Conservation (phyloP, 2,329 filamentous ascomycete genomes). For the Neonectria punicea region DNA sequence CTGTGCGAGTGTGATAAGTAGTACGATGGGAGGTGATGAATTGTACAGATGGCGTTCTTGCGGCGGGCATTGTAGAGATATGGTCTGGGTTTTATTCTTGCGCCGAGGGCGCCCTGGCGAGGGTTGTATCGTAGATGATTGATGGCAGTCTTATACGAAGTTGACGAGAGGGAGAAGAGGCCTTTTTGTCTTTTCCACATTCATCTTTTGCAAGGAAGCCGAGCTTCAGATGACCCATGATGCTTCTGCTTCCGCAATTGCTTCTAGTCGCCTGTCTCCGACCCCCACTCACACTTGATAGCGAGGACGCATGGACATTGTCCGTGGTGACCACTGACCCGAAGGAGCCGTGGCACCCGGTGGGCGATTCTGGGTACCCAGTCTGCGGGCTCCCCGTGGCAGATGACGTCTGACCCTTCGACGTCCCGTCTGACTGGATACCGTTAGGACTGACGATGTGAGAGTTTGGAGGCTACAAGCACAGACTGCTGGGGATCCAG, state of each 20-base stretch:
- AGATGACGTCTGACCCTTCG: slow-evolving; percentile 31
- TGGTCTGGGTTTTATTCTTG: slow-evolving; percentile 18
- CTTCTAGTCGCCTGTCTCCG: slow-evolving; percentile 14
- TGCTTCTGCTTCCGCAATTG: slow-evolving; percentile 8
- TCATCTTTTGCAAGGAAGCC: neutral
- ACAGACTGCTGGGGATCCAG: slow-evolving; percentile 23
- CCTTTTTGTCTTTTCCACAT: neutral
- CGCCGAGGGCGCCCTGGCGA: slow-evolving; percentile 12
- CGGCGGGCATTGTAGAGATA: slow-evolving; percentile 33
- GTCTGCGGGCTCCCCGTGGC: neutral
- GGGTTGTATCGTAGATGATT: slow-evolving; percentile 35
- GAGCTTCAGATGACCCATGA: neutral
- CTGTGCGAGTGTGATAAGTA: neutral
- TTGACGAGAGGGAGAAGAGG: slow-evolving; percentile 12
- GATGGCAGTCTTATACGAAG: slow-evolving; percentile 27
- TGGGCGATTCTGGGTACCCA: slow-evolving; percentile 1
- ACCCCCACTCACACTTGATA: slow-evolving; percentile 32
- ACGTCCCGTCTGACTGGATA: slow-evolving; percentile 9
- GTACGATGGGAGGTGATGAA: neutral
- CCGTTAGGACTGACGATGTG: neutral
- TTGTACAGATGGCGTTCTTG: slow-evolving; percentile 21
- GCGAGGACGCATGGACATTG: slow-evolving; percentile 11
- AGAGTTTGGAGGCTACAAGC: slow-evolving; percentile 1
- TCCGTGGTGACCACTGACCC: slow-evolving; percentile 25
- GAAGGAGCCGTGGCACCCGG: slow-evolving; percentile 39